phyloP scores from a whole-genome alignment of 768 basidiomycete species.

The Hirschioporus abietinus region DNA sequence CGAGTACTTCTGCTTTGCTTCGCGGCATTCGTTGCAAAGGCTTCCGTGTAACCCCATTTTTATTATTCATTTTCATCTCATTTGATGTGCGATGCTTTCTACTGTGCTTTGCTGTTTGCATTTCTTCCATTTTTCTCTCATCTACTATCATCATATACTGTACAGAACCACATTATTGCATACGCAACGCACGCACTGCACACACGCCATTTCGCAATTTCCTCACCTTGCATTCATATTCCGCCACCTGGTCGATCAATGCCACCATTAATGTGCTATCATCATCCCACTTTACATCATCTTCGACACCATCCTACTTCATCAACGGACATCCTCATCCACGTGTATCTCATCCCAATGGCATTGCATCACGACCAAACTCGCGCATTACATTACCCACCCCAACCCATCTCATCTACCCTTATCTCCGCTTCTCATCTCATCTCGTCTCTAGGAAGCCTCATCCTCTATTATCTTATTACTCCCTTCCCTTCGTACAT shows the following conservation, averaged over 20 bases:
- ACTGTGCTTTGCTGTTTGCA: neutral
- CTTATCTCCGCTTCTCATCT: neutral
- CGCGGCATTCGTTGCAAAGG: too few relatives aligned
- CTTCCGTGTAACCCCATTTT: too few relatives aligned
- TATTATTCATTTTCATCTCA: neutral
- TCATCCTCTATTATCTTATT: neutral
- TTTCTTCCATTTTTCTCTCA: neutral
- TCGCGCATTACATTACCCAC: neutral
- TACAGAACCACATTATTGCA: constrained; percentile 1
- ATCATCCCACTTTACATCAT: neutral
- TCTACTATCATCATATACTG: neutral
- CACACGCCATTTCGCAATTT: neutral
- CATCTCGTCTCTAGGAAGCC: neutral
- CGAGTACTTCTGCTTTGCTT: too few relatives aligned
- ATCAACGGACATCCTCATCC: neutral
- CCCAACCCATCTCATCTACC: neutral
- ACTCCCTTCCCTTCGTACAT: neutral
- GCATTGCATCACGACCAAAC: neutral
- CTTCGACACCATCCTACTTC: neutral
- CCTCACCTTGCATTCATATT: neutral
- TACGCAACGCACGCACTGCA: neutral
- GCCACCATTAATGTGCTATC: neutral
- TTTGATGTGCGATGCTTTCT: neutral
- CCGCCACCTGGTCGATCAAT: neutral
- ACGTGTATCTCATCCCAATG: neutral